Evolutionary conservation across 1,284 basidiomycete genomes (phyloP).

Genomic region (Heterobasidion parviporum): DNA sequence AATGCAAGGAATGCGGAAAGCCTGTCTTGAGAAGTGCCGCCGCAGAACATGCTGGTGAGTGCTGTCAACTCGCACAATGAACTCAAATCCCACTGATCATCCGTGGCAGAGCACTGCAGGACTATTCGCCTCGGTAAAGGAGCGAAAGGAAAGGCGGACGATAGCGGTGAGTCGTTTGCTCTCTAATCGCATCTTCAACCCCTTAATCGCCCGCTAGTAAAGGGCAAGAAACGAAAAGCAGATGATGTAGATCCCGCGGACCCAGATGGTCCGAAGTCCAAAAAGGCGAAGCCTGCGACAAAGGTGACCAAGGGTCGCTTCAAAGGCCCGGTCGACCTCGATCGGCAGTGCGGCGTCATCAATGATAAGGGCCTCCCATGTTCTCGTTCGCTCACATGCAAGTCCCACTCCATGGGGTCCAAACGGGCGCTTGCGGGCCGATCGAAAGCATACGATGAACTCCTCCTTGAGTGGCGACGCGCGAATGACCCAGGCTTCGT

Average conservation of each 20-base stretch:
- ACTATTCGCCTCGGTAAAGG: slow-evolving; percentile 53
- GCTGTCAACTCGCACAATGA: neutral
- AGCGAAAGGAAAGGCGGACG: slow-evolving; percentile 40
- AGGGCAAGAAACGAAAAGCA: slow-evolving; percentile 67
- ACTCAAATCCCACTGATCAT: neutral
- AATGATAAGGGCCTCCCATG: slow-evolving; percentile 94
- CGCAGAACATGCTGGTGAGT: slow-evolving; percentile 67
- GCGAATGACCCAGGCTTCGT: slow-evolving; percentile 90
- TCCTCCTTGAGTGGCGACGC: slow-evolving; percentile 90
- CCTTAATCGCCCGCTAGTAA: slow-evolving; percentile 10
- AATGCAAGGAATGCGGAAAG: slow-evolving; percentile 74
- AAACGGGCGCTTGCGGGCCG: slow-evolving; percentile 91
- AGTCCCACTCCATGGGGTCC: slow-evolving; percentile 96
- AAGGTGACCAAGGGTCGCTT: slow-evolving; percentile 70
- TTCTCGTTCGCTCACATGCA: slow-evolving; percentile 96
- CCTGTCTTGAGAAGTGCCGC: slow-evolving; percentile 70
- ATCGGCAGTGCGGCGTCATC: slow-evolving; percentile 95
- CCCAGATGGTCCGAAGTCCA: slow-evolving; percentile 54
- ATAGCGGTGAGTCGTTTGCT: slow-evolving; percentile 8
- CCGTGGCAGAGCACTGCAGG: slow-evolving; percentile 47
- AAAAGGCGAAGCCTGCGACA: slow-evolving; percentile 61
- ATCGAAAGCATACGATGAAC: slow-evolving; percentile 78
- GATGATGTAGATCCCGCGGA: slow-evolving; percentile 46
- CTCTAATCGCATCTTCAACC: neutral
- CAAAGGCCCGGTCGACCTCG: slow-evolving; percentile 84